Base-by-base conservation (phyloP, 2,329 filamentous ascomycete genomes). In the Colletotrichum sp. region DNA sequence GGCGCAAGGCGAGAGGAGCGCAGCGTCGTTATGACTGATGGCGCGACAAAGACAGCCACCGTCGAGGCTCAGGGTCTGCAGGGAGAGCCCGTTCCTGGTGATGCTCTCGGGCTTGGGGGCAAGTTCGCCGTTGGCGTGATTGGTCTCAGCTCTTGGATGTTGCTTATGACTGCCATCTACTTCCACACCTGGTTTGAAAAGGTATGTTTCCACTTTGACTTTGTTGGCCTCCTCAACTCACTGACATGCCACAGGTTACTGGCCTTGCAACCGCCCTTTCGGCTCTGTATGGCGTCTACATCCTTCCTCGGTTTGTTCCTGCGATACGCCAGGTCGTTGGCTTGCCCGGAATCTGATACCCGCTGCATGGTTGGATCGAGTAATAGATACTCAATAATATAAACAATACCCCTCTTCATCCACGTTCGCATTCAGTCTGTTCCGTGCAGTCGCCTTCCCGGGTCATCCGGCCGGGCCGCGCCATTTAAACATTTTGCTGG, bases 181-280 rank as follows among this genome's bases (percentile, higher is more conserved):
- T 99, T 99, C 82, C 97, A 99, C 85, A 99, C 97, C 1, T 99
- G 96, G 96, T 93, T 98, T 81, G 97, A 99, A 88, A 99, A 99
- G 93, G 94, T 95, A 81, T 81, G 89, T 83, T 55, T n/a, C 22
- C 6, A 0, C n/a, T 6, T 4, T 27, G 7, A 12, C 3, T 34
- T 6, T 1, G 3, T 15, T 11, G 12, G 6, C 30, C 34, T 19
- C 25, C 4, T 22, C 2, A 5, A 12, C n/a, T 66, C 68, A 69
- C 82, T 85, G 73, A 84, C 79, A 9, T 36, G 15, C 15, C n/a
- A 12, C 55, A 90, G 90, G 80, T 91, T 80, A 91, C 90, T 57
- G 90, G 90, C 25, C 87, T 92, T 25, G 74, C 90, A 25, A 86
- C 89, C 8, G 89, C 90, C 2, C 70, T 86, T 3, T 61, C 83